Percentiles rank a stretch among this genome's conserved stretches.
These are phyloP conservation scores for Podila verticillata DNA, from an alignment of 192 early-diverging fungal genomes.

Conservation along the genomic window DNA sequence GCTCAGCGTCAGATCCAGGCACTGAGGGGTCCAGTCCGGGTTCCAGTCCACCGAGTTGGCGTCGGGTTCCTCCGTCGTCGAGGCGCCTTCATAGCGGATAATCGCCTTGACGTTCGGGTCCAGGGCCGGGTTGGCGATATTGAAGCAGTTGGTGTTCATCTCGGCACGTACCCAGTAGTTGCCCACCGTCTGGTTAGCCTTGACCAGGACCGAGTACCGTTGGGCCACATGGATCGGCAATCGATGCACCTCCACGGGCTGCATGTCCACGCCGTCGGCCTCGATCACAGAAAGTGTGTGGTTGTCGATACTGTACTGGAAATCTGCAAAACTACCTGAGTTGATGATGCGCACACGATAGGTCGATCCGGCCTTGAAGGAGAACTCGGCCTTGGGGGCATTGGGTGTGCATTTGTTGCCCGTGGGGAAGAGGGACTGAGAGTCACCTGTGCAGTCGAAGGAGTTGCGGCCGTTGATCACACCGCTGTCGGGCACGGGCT, in stretches of 20 bases:
- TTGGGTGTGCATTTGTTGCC: conserved; percentile 16
- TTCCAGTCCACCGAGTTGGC: conserved; percentile 39
- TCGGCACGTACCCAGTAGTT: conserved; percentile 50
- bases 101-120: conserved; percentile 34
- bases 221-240: conserved; percentile 52
- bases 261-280: conserved; percentile 43
- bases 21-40: conserved; percentile 14
- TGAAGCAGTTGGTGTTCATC: conserved; percentile 45
- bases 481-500: conserved; percentile 37
- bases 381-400: conserved; percentile 13
- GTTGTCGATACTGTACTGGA: conserved; percentile 53
- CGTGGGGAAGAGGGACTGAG: conserved; percentile 19
- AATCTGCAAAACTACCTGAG: conserved; percentile 27
- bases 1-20: conserved; percentile 18
- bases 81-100: conserved; percentile 53
- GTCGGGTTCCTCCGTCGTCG: conserved; percentile 4
- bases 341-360: conserved; percentile 54
- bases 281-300: conserved; percentile 51
- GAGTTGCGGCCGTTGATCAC: conserved; percentile 21
- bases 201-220: conserved; percentile 55
- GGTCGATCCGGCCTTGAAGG: conserved; percentile 22
- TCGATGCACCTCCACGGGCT: conserved; percentile 28
- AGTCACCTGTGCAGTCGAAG: conserved; percentile 27
- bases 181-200: conserved; percentile 45
- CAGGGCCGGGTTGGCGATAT: conserved; percentile 21